Evolutionary conservation across 257 asterid genomes (phyloP), one percentile per base, ranked within the genome.

Genomic region (Solanum pimpinellifolium): DNA sequence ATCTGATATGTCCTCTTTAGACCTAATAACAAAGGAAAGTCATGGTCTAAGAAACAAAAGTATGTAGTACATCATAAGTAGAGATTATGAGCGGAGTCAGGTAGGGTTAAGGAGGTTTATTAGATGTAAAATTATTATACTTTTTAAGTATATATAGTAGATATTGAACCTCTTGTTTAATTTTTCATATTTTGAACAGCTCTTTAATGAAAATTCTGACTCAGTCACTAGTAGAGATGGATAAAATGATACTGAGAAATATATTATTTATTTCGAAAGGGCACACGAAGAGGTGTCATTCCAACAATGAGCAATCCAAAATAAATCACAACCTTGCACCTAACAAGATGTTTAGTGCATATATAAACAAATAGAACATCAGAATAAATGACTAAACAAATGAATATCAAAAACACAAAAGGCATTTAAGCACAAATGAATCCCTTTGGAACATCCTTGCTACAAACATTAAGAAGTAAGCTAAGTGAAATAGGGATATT

Each of bases 401-500:
- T 80, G 27, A n/a, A 47, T 4, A 80, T 80, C 2, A 27, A 46
- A 15, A 29, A 47, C 68, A 37, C 9, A 15, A 15, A 69, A 27
- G 23, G 3, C 3, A 47, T 47, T 72, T 91, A 92, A 46, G 92
- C 86, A 70, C 98, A 94, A 44, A 82, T 14, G 91, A 92, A 94
- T 13, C 90, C 94, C 11, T 85, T 2, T 39, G 95, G 97, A 66
- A 86, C 91, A 69, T 87, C 87, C 92, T 92, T 94, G 78, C 92
- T 88, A 81, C 98, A 94, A 21, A 85, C 75, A 85, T 91, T 91
- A 10, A 92, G 94, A 65, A 94, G 90, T 91, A 93, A 37, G 74
- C 89, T 92, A 0, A 94, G 91, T 13, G 95, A 91, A 89, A 93
- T 29, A n/a, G 96, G 95, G 80, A 93, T 65, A 75, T 92, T 91